Evolutionary conservation across 1,284 basidiomycete genomes (phyloP).

Genomic region (Tilletiopsis washingtonensis): DNA sequence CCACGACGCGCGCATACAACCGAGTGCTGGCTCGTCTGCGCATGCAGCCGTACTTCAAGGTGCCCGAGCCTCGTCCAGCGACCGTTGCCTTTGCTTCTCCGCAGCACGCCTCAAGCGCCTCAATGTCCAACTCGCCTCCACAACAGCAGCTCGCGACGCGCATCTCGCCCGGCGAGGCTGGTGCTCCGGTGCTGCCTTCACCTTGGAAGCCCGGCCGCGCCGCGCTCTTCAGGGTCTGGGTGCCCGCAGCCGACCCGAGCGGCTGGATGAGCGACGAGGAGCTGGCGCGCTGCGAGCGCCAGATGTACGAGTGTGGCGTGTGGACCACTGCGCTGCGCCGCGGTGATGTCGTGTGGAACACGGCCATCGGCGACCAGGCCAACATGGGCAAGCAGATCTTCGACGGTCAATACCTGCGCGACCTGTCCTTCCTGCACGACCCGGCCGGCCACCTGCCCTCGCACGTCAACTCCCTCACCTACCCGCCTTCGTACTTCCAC

Average conservation of each 20-base stretch:
- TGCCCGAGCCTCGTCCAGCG: not conserved
- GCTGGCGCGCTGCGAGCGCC: constrained; percentile 34
- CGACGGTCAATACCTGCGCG: constrained; percentile 44
- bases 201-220: constrained; percentile 46
- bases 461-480: constrained; percentile 38
- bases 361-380: constrained; percentile 38
- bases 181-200: constrained; percentile 3
- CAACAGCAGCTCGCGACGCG: not conserved
- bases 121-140: not conserved
- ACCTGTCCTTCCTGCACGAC: constrained; percentile 46
- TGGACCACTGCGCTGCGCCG: constrained; percentile 40
- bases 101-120: not conserved
- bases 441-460: constrained; percentile 47
- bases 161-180: not conserved
- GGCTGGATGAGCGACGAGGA: constrained; percentile 35
- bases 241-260: constrained; percentile 29
- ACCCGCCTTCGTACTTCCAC: constrained; percentile 48
- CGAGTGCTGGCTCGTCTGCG: constrained; percentile 46
- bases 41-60: constrained; percentile 25
- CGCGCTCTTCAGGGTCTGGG: constrained; percentile 48
- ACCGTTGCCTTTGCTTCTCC: not conserved
- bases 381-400: constrained; percentile 46
- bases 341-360: constrained; percentile 49
- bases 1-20: constrained; percentile 47
- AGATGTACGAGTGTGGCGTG: constrained; percentile 44